A percentile compares a stretch with the other conserved stretches of the same genome.
These are phyloP conservation scores for Citrus sp. DNA, from an alignment of 345 rosid genomes.

Conservation along the genomic window DNA sequence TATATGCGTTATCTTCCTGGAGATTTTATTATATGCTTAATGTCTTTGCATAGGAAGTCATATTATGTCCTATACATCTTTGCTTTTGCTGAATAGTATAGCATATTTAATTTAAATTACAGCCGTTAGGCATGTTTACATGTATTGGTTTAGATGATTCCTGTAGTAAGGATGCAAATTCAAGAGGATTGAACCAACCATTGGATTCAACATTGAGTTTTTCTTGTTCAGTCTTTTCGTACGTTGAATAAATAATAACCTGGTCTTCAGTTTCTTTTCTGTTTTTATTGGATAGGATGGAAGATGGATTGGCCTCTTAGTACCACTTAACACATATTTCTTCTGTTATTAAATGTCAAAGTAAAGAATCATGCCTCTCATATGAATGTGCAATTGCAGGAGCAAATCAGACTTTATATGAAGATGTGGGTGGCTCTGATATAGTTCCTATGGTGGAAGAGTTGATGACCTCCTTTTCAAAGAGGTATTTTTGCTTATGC, in stretches of 20 bases:
- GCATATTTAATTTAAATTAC: not conserved
- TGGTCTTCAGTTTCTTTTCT: not conserved
- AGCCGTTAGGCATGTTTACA: not conserved
- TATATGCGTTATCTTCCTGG: conserved; percentile 10
- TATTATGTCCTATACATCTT: not conserved
- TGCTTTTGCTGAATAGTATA: not conserved
- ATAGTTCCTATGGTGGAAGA: conserved; percentile 31
- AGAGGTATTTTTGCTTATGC: conserved; percentile 35
- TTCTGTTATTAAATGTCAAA: not conserved
- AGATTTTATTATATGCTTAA: not conserved
- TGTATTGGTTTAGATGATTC: not conserved
- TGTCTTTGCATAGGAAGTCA: not conserved
- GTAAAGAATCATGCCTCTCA: not conserved
- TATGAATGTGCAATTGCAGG: conserved; percentile 24
- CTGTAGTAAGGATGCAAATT: not conserved
- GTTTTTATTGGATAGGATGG: not conserved
- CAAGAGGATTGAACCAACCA: not conserved
- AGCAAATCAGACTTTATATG: conserved; percentile 17
- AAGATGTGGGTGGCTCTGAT: conserved; percentile 21
- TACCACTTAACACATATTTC: not conserved
- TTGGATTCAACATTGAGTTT: not conserved
- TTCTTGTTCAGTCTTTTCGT: too few relatives aligned
- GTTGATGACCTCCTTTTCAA: conserved; percentile 40
- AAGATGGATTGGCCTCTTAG: not conserved
- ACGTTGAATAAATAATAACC: not conserved